Evolutionary conservation across 2,329 filamentous ascomycete genomes (phyloP).

Genomic region (Aspergillus quadricinctus): DNA sequence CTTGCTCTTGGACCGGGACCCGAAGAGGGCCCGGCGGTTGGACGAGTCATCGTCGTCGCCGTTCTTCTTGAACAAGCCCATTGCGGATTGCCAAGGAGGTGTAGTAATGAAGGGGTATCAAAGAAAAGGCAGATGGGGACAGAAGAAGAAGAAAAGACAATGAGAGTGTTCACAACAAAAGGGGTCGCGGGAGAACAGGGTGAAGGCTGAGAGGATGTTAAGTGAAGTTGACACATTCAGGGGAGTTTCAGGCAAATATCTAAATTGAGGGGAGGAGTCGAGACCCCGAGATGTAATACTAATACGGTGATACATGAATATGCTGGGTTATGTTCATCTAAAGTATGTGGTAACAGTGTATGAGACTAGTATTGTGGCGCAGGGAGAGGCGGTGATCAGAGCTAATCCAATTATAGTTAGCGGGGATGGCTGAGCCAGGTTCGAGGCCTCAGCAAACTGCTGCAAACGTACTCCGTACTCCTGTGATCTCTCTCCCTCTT

Average conservation of each 20-base stretch:
- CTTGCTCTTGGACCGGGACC: constrained; percentile 53
- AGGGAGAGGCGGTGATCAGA: constrained; percentile 8
- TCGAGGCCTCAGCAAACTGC: constrained; percentile 7
- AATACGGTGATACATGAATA: constrained; percentile 2
- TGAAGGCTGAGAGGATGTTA: neutral
- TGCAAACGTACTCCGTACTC: constrained; percentile 4
- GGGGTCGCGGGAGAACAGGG: neutral
- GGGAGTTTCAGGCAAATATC: constrained; percentile 22
- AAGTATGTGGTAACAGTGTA: neutral
- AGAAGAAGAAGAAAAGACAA: neutral
- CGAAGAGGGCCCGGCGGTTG: constrained; percentile 57
- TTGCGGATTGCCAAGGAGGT: neutral
- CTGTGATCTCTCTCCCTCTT: neutral
- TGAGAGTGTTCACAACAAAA: neutral
- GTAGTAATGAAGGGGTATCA: neutral
- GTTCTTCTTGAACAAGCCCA: constrained; percentile 21
- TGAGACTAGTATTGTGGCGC: constrained; percentile 4
- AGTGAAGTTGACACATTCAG: constrained; percentile 18
- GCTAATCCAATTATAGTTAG: constrained; percentile 19
- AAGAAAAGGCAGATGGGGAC: neutral
- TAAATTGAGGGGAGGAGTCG: constrained; percentile 7
- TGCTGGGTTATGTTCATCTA: neutral
- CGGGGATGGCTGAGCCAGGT: constrained; percentile 11
- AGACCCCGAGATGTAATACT: constrained; percentile 12
- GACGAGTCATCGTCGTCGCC: constrained; percentile 49